phyloP scores from a whole-genome alignment of 2,329 filamentous ascomycete genomes.

The Macroventuria anomochaeta region DNA sequence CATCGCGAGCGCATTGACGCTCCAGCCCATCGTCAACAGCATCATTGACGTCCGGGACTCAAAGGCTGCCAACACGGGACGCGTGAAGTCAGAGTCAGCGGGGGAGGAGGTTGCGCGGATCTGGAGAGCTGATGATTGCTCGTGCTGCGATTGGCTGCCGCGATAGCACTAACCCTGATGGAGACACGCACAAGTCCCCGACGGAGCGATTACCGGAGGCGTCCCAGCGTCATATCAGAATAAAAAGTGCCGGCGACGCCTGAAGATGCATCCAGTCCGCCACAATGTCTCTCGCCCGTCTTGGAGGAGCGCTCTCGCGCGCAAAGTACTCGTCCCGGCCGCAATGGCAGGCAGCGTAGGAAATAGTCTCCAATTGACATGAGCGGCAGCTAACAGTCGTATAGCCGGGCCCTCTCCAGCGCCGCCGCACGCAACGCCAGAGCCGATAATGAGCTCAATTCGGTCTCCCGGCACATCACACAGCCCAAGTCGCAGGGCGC shows the following conservation, averaged over 20 bases:
- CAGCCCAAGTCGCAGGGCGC: constrained; percentile 98
- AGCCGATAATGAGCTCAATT: constrained; percentile 65
- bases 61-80: not conserved
- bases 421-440: constrained; percentile 38
- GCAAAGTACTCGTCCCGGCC: constrained; percentile 38
- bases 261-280: constrained; percentile 28
- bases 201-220: constrained; percentile 10
- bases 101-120: not conserved
- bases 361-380: not conserved
- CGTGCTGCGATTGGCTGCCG: constrained; percentile 30
- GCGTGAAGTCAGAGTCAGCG: not conserved
- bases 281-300: constrained; percentile 45
- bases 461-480: constrained; percentile 82
- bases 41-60: not conserved
- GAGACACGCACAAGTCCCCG: constrained; percentile 28
- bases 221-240: constrained; percentile 9
- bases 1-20: not conserved
- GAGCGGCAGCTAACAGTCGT: not conserved
- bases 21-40: not conserved
- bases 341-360: constrained; percentile 45
- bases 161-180: not conserved
- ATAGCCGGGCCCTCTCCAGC: constrained; percentile 46
- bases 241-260: constrained; percentile 35
- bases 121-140: constrained; percentile 1
- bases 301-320: constrained; percentile 44